These are phyloP conservation scores for Dentipellis fragilis DNA, from an alignment of 768 basidiomycete species.

Conservation along the genomic window DNA sequence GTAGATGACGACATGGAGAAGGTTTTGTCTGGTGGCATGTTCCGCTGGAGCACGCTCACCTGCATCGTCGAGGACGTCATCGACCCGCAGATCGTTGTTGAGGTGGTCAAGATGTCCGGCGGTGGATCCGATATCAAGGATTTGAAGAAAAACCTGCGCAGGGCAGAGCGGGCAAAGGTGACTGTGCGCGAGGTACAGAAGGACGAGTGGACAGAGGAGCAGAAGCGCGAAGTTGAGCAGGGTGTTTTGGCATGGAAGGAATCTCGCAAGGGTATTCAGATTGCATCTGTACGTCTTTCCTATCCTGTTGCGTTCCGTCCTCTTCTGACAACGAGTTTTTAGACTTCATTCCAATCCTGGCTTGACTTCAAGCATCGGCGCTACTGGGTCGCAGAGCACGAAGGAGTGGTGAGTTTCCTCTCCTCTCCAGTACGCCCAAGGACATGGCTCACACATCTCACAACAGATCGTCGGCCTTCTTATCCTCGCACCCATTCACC, in stretches of 20 bases:
- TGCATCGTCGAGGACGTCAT: conserved; percentile 54
- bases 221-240: conserved; percentile 36
- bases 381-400: conserved; percentile 44
- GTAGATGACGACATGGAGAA: conserved; percentile 42
- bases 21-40: conserved; percentile 32
- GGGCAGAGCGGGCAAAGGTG: conserved; percentile 46
- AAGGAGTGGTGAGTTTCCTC: background rate
- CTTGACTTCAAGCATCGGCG: conserved; percentile 42
- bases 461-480: conserved; percentile 32
- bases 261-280: conserved; percentile 43
- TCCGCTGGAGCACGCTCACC: conserved; percentile 48
- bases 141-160: conserved; percentile 49
- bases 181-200: conserved; percentile 34
- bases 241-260: conserved; percentile 49
- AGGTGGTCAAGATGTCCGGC: conserved; percentile 27
- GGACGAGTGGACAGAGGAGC: conserved; percentile 32
- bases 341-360: conserved; percentile 43
- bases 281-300: conserved; percentile 19
- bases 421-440: too few relatives aligned
- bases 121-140: conserved; percentile 36
- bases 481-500: conserved; percentile 38
- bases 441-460: too few relatives aligned
- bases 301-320: background rate
- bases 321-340: background rate
- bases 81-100: conserved; percentile 31